Conservation (phyloP, 306 rosid genomes). For the Malus fusca region DNA sequence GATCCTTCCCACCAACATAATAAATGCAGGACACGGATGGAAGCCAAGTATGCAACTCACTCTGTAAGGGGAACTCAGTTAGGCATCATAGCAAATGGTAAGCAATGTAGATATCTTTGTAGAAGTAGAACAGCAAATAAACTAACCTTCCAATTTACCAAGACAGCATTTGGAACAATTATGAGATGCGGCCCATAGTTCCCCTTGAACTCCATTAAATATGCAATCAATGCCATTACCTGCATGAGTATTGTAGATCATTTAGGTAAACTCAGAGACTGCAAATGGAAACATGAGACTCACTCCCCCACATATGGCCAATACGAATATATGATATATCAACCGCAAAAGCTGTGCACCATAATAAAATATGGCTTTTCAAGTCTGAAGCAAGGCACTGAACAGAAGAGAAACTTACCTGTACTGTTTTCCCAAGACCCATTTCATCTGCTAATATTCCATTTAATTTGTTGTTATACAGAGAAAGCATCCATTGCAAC, state of each 20-base stretch:
- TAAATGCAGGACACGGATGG: slow-evolving; percentile 92
- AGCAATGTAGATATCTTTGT: neutral
- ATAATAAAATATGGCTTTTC: neutral
- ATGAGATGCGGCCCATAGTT: slow-evolving; percentile 99
- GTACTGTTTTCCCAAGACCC: slow-evolving; percentile 99
- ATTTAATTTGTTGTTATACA: slow-evolving; percentile 94
- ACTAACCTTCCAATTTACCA: slow-evolving; percentile 97
- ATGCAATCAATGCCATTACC: slow-evolving; percentile 99
- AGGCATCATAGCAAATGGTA: slow-evolving; percentile 10
- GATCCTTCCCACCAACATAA: slow-evolving; percentile 94
- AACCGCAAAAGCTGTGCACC: neutral
- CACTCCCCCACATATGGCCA: neutral
- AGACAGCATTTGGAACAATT: slow-evolving; percentile 95
- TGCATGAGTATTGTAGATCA: slow-evolving; percentile 22
- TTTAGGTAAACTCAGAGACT: slow-evolving; percentile 1
- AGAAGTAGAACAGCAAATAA: neutral
- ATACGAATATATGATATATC: neutral
- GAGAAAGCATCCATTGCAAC: slow-evolving; percentile 97
- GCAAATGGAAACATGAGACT: slow-evolving; percentile 6
- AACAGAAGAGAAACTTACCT: slow-evolving; percentile 46
- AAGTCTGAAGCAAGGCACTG: neutral
- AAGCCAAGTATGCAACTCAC: slow-evolving; percentile 84
- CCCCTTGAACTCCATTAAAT: slow-evolving; percentile 97
- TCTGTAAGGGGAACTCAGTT: slow-evolving; percentile 48
- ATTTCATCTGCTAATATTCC: slow-evolving; percentile 99